These are phyloP conservation scores for Aquilaria malaccensis DNA, from an alignment of 345 rosid species.

Conservation along the genomic window DNA sequence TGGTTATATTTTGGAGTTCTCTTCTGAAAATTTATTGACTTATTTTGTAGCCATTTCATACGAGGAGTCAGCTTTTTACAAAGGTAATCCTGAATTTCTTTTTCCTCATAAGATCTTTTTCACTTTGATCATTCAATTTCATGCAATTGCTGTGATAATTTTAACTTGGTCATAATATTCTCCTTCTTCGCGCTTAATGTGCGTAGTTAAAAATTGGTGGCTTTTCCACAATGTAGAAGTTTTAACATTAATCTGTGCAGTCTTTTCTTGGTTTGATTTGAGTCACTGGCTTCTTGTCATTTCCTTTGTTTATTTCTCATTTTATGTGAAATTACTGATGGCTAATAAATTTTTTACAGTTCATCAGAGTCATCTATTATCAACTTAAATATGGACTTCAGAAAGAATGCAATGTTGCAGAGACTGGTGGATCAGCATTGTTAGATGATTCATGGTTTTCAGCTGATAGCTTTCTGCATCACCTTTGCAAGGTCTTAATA, in stretches of 20 bases:
- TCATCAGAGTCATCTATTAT: conserved; percentile 69
- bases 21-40: not conserved
- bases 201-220: no score
- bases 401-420: conserved; percentile 43
- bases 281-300: not conserved
- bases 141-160: no score
- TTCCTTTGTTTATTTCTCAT: not conserved
- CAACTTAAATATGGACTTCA: conserved; percentile 86
- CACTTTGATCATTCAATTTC: no score
- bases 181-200: no score
- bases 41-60: conserved; percentile 72
- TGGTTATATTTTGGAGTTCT: not conserved
- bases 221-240: no score
- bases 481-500: conserved; percentile 59
- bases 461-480: conserved; percentile 73
- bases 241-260: no score
- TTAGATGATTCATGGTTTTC: conserved; percentile 85
- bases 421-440: conserved; percentile 43
- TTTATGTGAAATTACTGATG: conserved; percentile 5
- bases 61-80: conserved; percentile 69
- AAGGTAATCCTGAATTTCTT: conserved; percentile 41
- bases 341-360: conserved; percentile 36
- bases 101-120: not conserved
- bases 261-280: not conserved
- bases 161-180: no score